A percentile compares a stretch with the other conserved stretches of the same genome.
Evolutionary conservation across 495 filamentous ascomycete genomes (phyloP).

Genomic region (Hyaloscypha bicolor): DNA sequence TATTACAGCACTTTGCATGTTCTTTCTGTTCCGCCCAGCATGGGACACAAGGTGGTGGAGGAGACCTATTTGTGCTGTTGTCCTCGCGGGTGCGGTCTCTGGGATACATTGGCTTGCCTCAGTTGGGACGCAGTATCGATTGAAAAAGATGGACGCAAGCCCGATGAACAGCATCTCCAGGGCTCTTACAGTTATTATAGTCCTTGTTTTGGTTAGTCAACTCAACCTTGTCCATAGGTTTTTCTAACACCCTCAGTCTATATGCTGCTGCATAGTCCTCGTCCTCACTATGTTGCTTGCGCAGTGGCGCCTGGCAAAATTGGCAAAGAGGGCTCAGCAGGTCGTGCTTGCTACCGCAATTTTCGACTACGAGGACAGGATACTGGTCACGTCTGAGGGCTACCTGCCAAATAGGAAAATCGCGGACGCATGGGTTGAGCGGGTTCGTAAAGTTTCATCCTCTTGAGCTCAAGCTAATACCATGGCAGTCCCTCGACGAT

Average conservation of each 20-base stretch:
- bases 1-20: constrained; percentile 66
- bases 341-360: constrained; percentile 75
- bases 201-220: constrained; percentile 62
- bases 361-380: constrained; percentile 72
- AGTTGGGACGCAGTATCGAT: constrained; percentile 46
- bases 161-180: constrained; percentile 43
- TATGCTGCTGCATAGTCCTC: constrained; percentile 55
- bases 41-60: constrained; percentile 85
- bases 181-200: constrained; percentile 61
- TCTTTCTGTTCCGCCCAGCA: constrained; percentile 73
- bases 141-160: constrained; percentile 10
- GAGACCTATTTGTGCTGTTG: constrained; percentile 60
- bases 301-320: constrained; percentile 48
- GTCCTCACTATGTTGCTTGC: constrained; percentile 42
- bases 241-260: constrained; percentile 26
- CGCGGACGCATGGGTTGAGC: constrained; percentile 74
- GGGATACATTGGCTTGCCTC: constrained; percentile 90
- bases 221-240: background rate
- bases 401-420: constrained; percentile 81
- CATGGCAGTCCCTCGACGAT: constrained; percentile 64
- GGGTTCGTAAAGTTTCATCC: constrained; percentile 38
- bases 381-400: constrained; percentile 81
- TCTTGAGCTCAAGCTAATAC: constrained; percentile 10
- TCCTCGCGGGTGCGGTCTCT: constrained; percentile 74
- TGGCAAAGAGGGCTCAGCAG: constrained; percentile 68